Evolutionary conservation across 1,284 basidiomycete genomes (phyloP).

Genomic region (Puccinia novopanici): DNA sequence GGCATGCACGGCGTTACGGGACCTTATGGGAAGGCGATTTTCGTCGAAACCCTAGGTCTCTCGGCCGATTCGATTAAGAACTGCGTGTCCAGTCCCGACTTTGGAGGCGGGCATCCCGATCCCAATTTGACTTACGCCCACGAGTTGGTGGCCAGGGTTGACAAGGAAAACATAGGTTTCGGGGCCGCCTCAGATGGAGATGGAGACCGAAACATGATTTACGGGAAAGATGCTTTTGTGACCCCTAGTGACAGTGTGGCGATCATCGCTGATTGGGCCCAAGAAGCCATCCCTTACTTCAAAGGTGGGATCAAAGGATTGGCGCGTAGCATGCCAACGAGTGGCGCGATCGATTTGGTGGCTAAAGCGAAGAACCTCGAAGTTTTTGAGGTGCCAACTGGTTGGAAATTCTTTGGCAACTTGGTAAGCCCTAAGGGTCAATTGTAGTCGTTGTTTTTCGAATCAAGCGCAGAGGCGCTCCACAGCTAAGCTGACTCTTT

Average conservation of each 20-base stretch:
- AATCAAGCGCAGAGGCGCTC: background rate
- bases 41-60: slow-evolving; percentile 81
- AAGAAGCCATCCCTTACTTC: slow-evolving; percentile 94
- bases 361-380: slow-evolving; percentile 92
- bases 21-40: slow-evolving; percentile 87
- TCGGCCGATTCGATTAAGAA: slow-evolving; percentile 82
- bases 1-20: slow-evolving; percentile 96
- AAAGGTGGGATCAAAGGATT: slow-evolving; percentile 90
- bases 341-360: slow-evolving; percentile 93
- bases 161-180: slow-evolving; percentile 81
- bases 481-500: background rate
- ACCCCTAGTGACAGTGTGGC: slow-evolving; percentile 96
- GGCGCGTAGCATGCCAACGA: slow-evolving; percentile 94
- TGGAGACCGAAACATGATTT: slow-evolving; percentile 99
- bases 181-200: slow-evolving; percentile 97
- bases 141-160: slow-evolving; percentile 87
- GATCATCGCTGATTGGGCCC: slow-evolving; percentile 95
- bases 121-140: slow-evolving; percentile 98
- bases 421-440: slow-evolving; percentile 60
- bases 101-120: slow-evolving; percentile 95
- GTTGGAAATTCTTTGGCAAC: slow-evolving; percentile 99
- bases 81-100: slow-evolving; percentile 85
- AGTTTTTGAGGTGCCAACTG: slow-evolving; percentile 94
- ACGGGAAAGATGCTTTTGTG: slow-evolving; percentile 95
- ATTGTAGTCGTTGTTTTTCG: background rate